phyloP scores from a whole-genome alignment of 345 rosid species.

The Eutrema heterophyllum region DNA sequence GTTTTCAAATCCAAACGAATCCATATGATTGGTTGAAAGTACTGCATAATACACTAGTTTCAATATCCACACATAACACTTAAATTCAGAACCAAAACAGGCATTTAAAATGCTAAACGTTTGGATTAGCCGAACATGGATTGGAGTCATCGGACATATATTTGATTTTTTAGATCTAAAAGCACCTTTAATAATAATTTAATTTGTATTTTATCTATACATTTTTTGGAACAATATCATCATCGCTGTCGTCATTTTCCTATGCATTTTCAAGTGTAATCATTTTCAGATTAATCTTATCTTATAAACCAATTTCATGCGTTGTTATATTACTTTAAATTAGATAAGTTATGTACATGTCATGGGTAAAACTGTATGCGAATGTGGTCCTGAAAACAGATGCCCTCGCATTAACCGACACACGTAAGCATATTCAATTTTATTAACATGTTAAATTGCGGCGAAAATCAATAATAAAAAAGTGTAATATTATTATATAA shows the following conservation, averaged over 20 bases:
- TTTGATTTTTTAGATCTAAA: not conserved
- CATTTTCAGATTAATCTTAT: slow-evolving; percentile 26
- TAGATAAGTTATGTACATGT: not conserved
- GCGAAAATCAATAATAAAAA: not conserved
- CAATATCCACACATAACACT: not conserved
- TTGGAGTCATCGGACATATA: too few species aligned
- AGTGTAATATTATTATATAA: not conserved
- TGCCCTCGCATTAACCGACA: slow-evolving; percentile 13
- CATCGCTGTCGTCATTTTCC: slow-evolving; percentile 26
- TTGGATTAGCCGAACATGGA: not conserved
- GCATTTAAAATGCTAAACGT: not conserved
- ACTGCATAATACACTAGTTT: not conserved
- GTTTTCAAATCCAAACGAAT: not conserved
- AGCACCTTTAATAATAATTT: not conserved
- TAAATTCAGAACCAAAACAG: not conserved
- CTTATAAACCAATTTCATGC: slow-evolving; percentile 15
- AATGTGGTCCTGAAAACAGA: slow-evolving; percentile 33
- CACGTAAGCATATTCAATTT: slow-evolving; percentile 26
- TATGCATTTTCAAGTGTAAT: slow-evolving; percentile 19
- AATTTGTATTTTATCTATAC: not conserved
- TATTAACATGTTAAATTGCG: slow-evolving; percentile 4
- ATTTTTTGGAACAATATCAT: slow-evolving; percentile 17
- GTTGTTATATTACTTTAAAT: slow-evolving; percentile 5
- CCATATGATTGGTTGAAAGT: not conserved
- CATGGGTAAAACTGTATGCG: slow-evolving; percentile 13